A percentile compares a stretch with the other conserved stretches of the same genome.
phyloP scores from a whole-genome alignment of 1,284 basidiomycete genomes.

The Bjerkandera adusta region DNA sequence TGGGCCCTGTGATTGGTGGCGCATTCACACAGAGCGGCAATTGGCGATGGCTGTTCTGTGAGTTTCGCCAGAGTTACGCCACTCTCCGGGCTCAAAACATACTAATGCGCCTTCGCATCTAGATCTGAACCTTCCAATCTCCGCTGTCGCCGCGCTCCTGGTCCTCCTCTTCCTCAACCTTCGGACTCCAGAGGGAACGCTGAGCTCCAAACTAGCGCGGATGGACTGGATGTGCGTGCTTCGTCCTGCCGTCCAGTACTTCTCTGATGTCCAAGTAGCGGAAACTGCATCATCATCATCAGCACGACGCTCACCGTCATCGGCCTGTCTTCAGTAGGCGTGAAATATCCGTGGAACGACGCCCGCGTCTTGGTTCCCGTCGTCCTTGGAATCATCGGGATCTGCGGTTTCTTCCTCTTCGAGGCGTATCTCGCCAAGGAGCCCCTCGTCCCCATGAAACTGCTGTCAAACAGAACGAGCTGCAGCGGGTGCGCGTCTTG shows the following conservation, averaged over 20 bases:
- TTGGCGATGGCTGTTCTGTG: conserved; percentile 43
- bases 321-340: conserved; percentile 37
- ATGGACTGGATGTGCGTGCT: conserved; percentile 41
- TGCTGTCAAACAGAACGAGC: conserved; percentile 29
- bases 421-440: conserved; percentile 21
- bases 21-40: conserved; percentile 29
- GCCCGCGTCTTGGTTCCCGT: conserved; percentile 35
- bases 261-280: conserved; percentile 23
- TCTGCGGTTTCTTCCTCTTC: conserved; percentile 25
- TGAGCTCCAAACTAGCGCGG: conserved; percentile 31
- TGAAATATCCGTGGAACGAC: conserved; percentile 35
- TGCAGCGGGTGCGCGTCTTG: conserved; percentile 24
- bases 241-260: neutral
- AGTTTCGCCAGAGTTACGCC: conserved; percentile 7
- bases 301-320: conserved; percentile 30
- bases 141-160: conserved; percentile 35
- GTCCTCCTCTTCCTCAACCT: conserved; percentile 35
- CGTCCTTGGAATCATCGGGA: conserved; percentile 29
- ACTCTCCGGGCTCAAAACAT: conserved; percentile 12
- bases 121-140: conserved; percentile 45
- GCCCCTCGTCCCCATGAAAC: conserved; percentile 29
- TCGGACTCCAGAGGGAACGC: conserved; percentile 30
- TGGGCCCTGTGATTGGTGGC: conserved; percentile 38
- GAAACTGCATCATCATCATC: conserved; percentile 36
- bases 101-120: conserved; percentile 18